Percentiles rank a stretch among this genome's conserved stretches.
These are phyloP conservation scores for Cylindrodendrum hubeiense DNA, from an alignment of 2,329 filamentous ascomycete species.

Conservation along the genomic window DNA sequence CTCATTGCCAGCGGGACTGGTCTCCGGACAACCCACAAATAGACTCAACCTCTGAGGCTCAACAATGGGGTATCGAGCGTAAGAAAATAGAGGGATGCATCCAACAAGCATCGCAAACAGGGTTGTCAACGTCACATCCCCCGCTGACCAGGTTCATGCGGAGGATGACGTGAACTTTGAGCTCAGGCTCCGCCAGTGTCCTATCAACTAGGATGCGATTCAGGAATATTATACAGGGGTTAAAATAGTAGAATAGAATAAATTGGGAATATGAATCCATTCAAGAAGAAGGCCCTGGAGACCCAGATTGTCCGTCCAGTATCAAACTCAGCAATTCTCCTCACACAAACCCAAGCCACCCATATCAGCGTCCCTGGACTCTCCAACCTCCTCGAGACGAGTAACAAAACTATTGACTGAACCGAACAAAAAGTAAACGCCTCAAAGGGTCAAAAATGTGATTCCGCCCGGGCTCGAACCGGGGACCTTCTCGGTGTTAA, in stretches of 20 bases:
- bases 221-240: too few species aligned
- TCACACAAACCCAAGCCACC: too few species aligned
- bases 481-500: slow-evolving; percentile 41
- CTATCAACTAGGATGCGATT: slow-evolving; percentile 1
- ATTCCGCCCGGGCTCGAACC: slow-evolving; percentile 40
- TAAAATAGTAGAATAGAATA: background rate
- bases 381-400: background rate
- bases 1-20: slow-evolving; percentile 46
- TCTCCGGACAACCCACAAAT: slow-evolving; percentile 46
- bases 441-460: slow-evolving; percentile 22
- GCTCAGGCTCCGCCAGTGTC: background rate
- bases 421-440: background rate
- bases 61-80: too few species aligned
- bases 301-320: too few species aligned
- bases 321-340: background rate
- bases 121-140: background rate
- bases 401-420: background rate
- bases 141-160: too few species aligned
- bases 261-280: too few species aligned
- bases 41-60: background rate
- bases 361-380: background rate
- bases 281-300: too few species aligned
- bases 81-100: background rate
- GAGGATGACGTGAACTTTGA: background rate
- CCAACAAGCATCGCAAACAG: background rate